A percentile compares a stretch with the other conserved stretches of the same genome.
Conservation (phyloP, 2,329 filamentous ascomycete species). For the Magnaporthales sp. region DNA sequence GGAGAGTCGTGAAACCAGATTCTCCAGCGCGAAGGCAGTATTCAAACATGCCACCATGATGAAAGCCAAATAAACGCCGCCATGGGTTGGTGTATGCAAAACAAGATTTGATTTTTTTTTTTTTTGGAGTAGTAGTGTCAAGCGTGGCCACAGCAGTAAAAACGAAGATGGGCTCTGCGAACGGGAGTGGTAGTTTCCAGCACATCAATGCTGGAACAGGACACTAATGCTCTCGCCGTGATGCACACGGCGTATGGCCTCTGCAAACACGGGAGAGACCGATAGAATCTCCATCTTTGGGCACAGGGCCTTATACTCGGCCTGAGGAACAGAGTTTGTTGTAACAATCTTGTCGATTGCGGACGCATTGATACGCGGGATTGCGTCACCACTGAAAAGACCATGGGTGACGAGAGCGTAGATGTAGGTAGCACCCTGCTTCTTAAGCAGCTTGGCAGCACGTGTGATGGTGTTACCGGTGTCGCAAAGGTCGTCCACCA, state of each 20-base stretch:
- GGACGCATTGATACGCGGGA: conserved; percentile 87
- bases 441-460: conserved; percentile 93
- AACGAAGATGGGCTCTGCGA: background rate
- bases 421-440: conserved; percentile 83
- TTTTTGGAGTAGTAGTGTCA: background rate
- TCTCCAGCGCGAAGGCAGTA: background rate
- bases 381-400: conserved; percentile 89
- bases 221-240: conserved; percentile 97
- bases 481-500: conserved; percentile 91
- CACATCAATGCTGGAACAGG: conserved; percentile 62
- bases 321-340: conserved; percentile 89
- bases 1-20: background rate
- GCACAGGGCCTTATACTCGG: conserved; percentile 68
- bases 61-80: conserved; percentile 1
- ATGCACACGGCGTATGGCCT: conserved; percentile 92
- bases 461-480: conserved; percentile 96
- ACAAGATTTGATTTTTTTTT: background rate
- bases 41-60: background rate
- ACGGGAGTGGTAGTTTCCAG: no score
- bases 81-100: conserved; percentile 1
- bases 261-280: conserved; percentile 83
- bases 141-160: background rate
- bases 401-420: conserved; percentile 93
- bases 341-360: conserved; percentile 89
- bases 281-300: conserved; percentile 89